Evolutionary conservation across 257 asterid genomes (phyloP), one percentile per base, ranked within the genome.

Genomic region (Gentiana macrophylla): DNA sequence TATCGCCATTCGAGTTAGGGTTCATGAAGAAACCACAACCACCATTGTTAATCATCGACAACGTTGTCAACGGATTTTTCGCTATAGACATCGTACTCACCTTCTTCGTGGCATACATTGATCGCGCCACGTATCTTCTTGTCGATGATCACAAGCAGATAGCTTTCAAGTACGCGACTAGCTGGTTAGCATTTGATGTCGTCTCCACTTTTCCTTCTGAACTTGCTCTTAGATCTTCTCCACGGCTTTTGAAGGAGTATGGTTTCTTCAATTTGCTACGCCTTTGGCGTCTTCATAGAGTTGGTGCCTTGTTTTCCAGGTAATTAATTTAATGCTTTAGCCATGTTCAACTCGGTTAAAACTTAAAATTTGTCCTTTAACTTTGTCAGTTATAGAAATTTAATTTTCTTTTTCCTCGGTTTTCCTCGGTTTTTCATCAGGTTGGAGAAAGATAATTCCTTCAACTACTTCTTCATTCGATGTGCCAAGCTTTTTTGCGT

Each of bases 381-480:
- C 4, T 5, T 59, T 59, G 13, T 3, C 50, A 12, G 32, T 5
- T 55, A 48, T 35, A 12, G 45, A 15, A 58, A 10, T 4, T 52
- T 49, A 3, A 13, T 47, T 5, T 8, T 11, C 34, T 59, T 56
- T 76, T 35, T 4, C 6, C 5, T 12, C 50, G 37, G 44, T 0
- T 4, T 58, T 58, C 34, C 4, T 8, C 47, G 7, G 44, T 12
- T 56, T 62, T 46, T 8, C 59, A 55, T 32, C 79, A 90, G 98
- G 61, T 65, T 90, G 86, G 98, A 90, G 83, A 90, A 86, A 66
- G 95, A 86, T 76, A 80, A 73, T 69, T 69, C 80, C 53, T 90
- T 86, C 80, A 86, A 86, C 83, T 86, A 90, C 80, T 86, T 90
- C 54, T 77, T 83, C 89, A 84, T 86, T 74, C 80, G 96, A 64